Evolutionary conservation across 2,329 filamentous ascomycete genomes (phyloP), one percentile per base, ranked within the genome.

Genomic region (Boeremia lycopersici): DNA sequence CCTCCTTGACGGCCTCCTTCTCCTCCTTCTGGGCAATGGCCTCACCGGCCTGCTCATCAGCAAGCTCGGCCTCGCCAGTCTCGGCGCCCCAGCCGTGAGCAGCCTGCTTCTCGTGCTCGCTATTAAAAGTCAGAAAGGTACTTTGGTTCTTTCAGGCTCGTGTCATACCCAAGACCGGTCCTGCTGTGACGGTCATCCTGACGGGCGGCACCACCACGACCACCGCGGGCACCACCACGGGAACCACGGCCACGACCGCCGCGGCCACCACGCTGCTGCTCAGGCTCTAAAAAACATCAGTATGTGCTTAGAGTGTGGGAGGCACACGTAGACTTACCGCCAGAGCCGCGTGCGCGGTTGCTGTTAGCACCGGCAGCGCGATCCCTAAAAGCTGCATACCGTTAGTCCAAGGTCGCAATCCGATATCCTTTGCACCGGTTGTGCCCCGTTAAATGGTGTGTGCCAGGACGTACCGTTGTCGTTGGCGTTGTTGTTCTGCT

Each of bases 41-140:
- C 77, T 96, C 92, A 69, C 89, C 95, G 68, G 89, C 91, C 79
- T 91, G 86, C 84, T 98, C 95, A 71, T 98, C 95, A 74, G 89
- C 89, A 80, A 89, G 87, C 81, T 96, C 91, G 73, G 89, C 89
- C 60, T 88, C 82, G 71, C 92, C 95, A 74, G 91, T 89, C 68
- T 84, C 84, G 73, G 86, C 88, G 70, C 93, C 95, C 92, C 93
- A 98, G 69, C 90, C 89, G 78, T 93, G 90, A 73, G 87, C 89
- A 75, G 89, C 87, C 79, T 93, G 89, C 86, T 96, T 96, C 70
- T 91, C 89, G 72, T 89, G 89, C 63, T 90, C 89, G 72, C 89
- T 91, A 48, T 7, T 23, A 6, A 13, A 19, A 31, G 59, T 73
- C 52, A 74, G 65, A 48, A 5, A 36, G 40, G 26, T 12, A 19